Base-by-base conservation (phyloP, 2,329 filamentous ascomycete species). In the Fusarium abutilonis region DNA sequence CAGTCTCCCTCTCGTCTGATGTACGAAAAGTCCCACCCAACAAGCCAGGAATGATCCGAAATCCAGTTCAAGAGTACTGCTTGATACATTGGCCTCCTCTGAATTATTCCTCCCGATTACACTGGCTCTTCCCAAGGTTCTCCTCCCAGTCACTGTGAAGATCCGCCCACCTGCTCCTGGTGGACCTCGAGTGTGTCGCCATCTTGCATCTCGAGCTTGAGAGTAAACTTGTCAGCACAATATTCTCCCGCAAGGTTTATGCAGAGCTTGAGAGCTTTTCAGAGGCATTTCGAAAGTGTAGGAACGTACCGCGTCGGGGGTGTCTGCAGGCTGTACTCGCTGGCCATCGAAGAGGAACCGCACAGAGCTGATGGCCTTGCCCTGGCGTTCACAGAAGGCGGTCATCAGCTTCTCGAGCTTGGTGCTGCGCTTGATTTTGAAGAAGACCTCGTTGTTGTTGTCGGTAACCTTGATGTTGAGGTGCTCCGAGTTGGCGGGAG, bases 401-500 rank as follows among this genome's bases (percentile, higher is more conserved):
- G 92, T 90, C 95, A 99, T 99, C 52, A 99, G 83, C 83, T 99
- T 99, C 80, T 97, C 95, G 2, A 99, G 86, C 76, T 93, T 91
- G 1, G 95, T 99, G 19, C 90, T 93, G 34, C 93, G 87, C 89
- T 99, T 99, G 82, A 99, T 99, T 84, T 99, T 99, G 84, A 99
- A 99, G 78, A 98, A 99, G 71, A 99, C 94, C 76, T 99, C 95
- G 76, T 99, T 99, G 82, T 97, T 97, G 81, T 96, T 97, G 72
- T 99, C 95, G 0, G 95, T 98, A 13, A 99, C 95, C 77, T 99
- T 99, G 81, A 99, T 98, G 80, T 99, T 99, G 6, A 99, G 83
- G 78, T 99, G 95, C 79, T 98, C 94, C 28, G 81, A 81, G 52
- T 81, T 79, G 21, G 81, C 79, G 48, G 78, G 73, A 28, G 79